Evolutionary conservation across 768 basidiomycete genomes (phyloP).

Genomic region (Mycena filopes): DNA sequence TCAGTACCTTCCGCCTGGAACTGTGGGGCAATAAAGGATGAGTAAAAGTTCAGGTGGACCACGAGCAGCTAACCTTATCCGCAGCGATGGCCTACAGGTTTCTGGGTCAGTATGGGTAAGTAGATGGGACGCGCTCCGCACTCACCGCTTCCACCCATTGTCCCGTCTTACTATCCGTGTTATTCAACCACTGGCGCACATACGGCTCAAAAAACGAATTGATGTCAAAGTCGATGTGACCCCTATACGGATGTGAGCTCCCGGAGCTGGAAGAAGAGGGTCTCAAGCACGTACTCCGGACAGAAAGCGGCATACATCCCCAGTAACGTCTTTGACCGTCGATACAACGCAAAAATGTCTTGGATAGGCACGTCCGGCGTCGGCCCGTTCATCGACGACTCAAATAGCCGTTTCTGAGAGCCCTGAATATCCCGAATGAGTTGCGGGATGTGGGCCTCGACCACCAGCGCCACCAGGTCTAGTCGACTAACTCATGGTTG

Average conservation of each 20-base stretch:
- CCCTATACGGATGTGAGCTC: slow-evolving; percentile 47
- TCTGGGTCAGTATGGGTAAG: slow-evolving; percentile 12
- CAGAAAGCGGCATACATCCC: slow-evolving; percentile 88
- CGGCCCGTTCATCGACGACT: slow-evolving; percentile 87
- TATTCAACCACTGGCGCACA: slow-evolving; percentile 88
- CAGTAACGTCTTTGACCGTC: slow-evolving; percentile 76
- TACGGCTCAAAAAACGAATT: slow-evolving; percentile 87
- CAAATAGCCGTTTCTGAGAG: slow-evolving; percentile 78
- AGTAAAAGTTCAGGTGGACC: slow-evolving; percentile 4
- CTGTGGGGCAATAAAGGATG: slow-evolving; percentile 45
- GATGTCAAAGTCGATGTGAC: slow-evolving; percentile 72
- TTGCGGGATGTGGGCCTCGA: slow-evolving; percentile 75
- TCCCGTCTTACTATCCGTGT: slow-evolving; percentile 88
- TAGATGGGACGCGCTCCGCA: slow-evolving; percentile 29
- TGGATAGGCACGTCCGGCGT: slow-evolving; percentile 90
- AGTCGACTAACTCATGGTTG: slow-evolving; percentile 57
- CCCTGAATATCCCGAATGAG: slow-evolving; percentile 73
- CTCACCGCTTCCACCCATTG: slow-evolving; percentile 95
- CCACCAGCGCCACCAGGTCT: slow-evolving; percentile 79
- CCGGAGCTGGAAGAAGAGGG: background rate
- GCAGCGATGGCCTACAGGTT: slow-evolving; percentile 75
- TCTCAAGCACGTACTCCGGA: slow-evolving; percentile 65
- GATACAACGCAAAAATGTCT: slow-evolving; percentile 89
- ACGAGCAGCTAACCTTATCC: slow-evolving; percentile 69
- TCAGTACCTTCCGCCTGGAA: slow-evolving; percentile 83